Evolutionary conservation across 352 stramenopile species (phyloP), one percentile per base, ranked within the genome.

Genomic region (Phytophthora lateralis): DNA sequence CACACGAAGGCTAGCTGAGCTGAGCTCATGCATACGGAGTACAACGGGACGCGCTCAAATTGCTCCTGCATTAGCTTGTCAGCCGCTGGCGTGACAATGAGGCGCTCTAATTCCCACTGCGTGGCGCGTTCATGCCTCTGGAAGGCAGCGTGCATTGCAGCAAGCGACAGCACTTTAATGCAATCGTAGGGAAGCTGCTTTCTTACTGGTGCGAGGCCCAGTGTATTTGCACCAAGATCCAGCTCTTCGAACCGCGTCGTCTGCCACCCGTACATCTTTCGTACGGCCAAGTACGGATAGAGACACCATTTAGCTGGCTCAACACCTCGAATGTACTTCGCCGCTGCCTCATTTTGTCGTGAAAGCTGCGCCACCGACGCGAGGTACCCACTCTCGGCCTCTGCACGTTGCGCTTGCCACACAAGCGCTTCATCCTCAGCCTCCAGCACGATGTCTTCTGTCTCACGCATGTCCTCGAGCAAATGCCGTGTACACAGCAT

Each of bases 191-290:
- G 72, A 20, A 72, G 37, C 30, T 79, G 69, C 2, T 41, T 71
- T 24, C 9, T 54, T 15, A 46, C 64, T 17, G 51, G 47, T n/a
- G 56, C 29, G 2, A 71, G 21, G 0, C 61, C 55, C 39, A 73
- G 11, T 0, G 45, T 64, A 21, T 51, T 27, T n/a, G 60, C 34
- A 11, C 61, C 63, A 29, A 77, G 63, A 15, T 73, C 60, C 18
- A 73, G 48, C 11, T 66, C 46, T 17, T 66, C 41, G 17, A 77
- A 66, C 29, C 63, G 49, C 12, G 76, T 80, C 15, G 73, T 77
- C 52, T 82, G 73, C 76, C 76, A 85, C 18, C 76, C 76, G 60
- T 80, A 85, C 47, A 85, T 61, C 55, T 79, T 71, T 14, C 70
- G 56, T 41, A 69, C 42, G 4, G 70, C 50, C 48, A 80, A 38